Evolutionary conservation across 352 stramenopile species (phyloP).

Genomic region (Blastocystis sp.): DNA sequence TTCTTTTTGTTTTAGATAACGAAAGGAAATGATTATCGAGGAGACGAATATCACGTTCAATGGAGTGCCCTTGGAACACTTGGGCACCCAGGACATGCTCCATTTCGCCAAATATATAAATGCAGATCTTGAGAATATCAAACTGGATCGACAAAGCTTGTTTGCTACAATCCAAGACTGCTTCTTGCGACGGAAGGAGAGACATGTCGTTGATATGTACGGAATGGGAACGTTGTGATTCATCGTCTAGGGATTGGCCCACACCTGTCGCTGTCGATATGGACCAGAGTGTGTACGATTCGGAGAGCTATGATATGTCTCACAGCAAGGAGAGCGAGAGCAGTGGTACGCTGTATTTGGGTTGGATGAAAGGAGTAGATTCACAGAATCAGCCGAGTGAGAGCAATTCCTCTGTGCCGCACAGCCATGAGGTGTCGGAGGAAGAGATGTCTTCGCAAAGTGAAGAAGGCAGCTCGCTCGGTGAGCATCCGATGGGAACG

Average conservation of each 20-base stretch:
- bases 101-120: conserved; percentile 55
- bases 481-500: background rate
- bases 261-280: background rate
- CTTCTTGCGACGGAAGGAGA: conserved; percentile 46
- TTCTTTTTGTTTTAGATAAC: background rate
- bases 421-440: background rate
- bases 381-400: background rate
- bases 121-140: background rate
- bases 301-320: background rate
- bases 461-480: background rate
- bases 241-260: background rate
- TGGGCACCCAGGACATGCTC: conserved; percentile 49
- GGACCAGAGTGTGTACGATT: background rate
- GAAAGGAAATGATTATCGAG: background rate
- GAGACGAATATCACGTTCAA: conserved; percentile 61
- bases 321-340: background rate
- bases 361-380: background rate
- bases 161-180: conserved; percentile 56
- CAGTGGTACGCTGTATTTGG: background rate
- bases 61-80: conserved; percentile 50
- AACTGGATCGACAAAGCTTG: conserved; percentile 32
- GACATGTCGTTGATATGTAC: conserved; percentile 28
- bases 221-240: background rate
- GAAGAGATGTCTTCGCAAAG: background rate
- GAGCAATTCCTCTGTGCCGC: too few relatives aligned